Evolutionary conservation across 192 early-diverging fungal genomes (phyloP).

Genomic region (Backusella circina): DNA sequence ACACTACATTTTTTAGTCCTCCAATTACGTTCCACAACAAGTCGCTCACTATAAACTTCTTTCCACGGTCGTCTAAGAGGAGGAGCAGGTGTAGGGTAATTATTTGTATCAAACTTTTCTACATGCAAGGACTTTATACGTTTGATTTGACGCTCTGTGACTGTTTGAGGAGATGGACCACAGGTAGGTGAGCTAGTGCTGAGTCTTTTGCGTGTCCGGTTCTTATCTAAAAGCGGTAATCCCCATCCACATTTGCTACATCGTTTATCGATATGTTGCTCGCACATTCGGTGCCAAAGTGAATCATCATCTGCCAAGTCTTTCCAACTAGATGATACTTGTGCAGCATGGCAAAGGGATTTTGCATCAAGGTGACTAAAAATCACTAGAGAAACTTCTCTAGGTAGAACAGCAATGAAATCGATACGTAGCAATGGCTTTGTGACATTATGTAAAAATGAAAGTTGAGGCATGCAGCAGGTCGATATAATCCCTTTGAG

Average conservation of each 20-base stretch:
- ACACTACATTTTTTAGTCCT: constrained; percentile 67
- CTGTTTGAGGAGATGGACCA: neutral
- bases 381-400: constrained; percentile 78
- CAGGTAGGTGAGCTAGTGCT: neutral
- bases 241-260: constrained; percentile 98
- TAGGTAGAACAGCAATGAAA: constrained; percentile 70
- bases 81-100: neutral
- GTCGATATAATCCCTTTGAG: constrained; percentile 72
- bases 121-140: neutral
- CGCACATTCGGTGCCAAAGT: constrained; percentile 96
- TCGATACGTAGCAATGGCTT: constrained; percentile 79
- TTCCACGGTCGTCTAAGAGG: constrained; percentile 77
- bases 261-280: constrained; percentile 95
- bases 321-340: constrained; percentile 84
- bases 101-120: neutral
- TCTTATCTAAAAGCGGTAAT: constrained; percentile 64
- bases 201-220: constrained; percentile 21
- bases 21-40: constrained; percentile 92
- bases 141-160: neutral
- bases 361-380: constrained; percentile 88
- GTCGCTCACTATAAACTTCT: constrained; percentile 87
- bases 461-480: constrained; percentile 85
- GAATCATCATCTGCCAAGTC: constrained; percentile 84
- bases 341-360: constrained; percentile 87
- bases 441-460: constrained; percentile 68